phyloP scores from a whole-genome alignment of 805 yeast species.

The Candida oleophila region DNA sequence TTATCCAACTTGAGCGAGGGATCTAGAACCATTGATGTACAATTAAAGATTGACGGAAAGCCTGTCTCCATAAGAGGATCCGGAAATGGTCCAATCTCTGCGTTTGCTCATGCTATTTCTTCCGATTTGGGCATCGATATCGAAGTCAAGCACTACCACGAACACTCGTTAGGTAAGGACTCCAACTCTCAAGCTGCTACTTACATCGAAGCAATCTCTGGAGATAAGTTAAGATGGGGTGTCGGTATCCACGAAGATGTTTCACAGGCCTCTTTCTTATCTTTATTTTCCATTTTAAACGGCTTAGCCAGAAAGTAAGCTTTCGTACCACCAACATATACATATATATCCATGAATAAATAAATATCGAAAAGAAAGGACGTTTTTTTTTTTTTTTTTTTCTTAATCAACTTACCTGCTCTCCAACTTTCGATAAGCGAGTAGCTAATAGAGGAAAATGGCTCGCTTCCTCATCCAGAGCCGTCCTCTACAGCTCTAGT shows the following conservation, averaged over 20 bases:
- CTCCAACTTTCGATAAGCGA: no score
- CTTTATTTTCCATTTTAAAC: constrained; percentile 66
- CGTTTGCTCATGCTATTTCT: constrained; percentile 65
- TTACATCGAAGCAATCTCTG: constrained; percentile 54
- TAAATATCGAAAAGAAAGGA: background rate
- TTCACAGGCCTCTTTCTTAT: constrained; percentile 51
- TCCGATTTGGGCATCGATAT: constrained; percentile 49
- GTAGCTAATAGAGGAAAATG: no score
- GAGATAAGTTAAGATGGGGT: constrained; percentile 39
- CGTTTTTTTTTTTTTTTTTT: no score
- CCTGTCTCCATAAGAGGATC: constrained; percentile 45
- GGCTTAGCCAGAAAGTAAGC: constrained; percentile 21
- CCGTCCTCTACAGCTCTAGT: no score
- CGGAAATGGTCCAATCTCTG: constrained; percentile 81
- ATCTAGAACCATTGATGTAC: constrained; percentile 47
- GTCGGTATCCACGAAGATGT: constrained; percentile 45
- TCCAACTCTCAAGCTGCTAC: constrained; percentile 74
- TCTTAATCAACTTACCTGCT: no score
- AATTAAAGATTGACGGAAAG: constrained; percentile 46
- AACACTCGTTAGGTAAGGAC: constrained; percentile 73
- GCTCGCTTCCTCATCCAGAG: no score
- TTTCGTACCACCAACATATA: background rate
- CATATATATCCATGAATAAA: no score
- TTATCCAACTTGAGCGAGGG: constrained; percentile 39
- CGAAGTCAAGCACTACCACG: constrained; percentile 66